Base-by-base conservation (phyloP, 2,329 filamentous ascomycete genomes). In the Monilinia fructigena region DNA sequence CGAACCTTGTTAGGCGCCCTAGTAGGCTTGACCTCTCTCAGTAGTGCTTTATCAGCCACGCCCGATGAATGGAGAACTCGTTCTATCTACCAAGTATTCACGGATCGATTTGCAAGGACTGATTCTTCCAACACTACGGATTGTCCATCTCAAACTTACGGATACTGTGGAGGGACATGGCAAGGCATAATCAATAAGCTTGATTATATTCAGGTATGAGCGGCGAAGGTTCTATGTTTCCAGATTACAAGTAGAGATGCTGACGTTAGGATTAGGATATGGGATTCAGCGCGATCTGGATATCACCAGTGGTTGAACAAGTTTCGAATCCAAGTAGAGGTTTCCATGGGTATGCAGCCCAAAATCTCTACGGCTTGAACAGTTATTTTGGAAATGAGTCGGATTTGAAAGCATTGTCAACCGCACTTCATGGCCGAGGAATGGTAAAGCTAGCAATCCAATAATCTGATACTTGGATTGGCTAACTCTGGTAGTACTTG, bases 121-220 rank as follows among this genome's bases (percentile, higher is more conserved):
- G 79, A 80, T 70, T 74, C 76, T 14, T 73, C 73, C 10, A 73
- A 72, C 8, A 71, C 70, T 20, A 66, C 71, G 18, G 59, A 69
- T 23, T 75, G 74, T 48, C 66, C 71, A 60, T 66, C 71, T 11
- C 60, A 45, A 18, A 66, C 68, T 67, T 73, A 75, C 8, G 52
- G 76, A 6, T 82, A 83, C 69, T 85, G 83, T 68, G 82, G 82
- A 56, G 79, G 79, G 14, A 76, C 78, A n/a, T 80, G 78, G 77
- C 73, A 75, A 60, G 79, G 79, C 18, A 78, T 80, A 62, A 76
- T 75, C 42, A 74, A 78, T 45, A 73, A 77, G 20, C 71, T 81
- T 60, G 77, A 79, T 70, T 81, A 81, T 68, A 80, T 80, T 52
- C 76, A 79, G 67, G 74, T 66, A 45, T 35, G 38, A 6, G 11